These are phyloP conservation scores for Hirsutella thompsonii DNA, from an alignment of 2,329 filamentous ascomycete species.

Conservation along the genomic window DNA sequence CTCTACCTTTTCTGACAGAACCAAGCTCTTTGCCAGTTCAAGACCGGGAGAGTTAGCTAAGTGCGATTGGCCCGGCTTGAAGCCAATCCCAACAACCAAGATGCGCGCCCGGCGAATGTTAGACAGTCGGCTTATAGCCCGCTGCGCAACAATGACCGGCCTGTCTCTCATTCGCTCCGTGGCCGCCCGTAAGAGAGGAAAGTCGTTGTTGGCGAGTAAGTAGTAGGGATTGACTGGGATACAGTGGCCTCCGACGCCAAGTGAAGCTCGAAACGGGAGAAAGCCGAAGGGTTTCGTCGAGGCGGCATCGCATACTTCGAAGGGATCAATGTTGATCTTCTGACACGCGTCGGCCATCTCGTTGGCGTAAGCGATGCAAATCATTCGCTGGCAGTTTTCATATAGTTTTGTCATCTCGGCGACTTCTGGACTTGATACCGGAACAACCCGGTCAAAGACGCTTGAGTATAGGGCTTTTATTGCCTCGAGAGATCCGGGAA, in stretches of 20 bases:
- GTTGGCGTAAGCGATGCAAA: slow-evolving; percentile 40
- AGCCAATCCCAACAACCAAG: slow-evolving; percentile 34
- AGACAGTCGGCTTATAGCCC: slow-evolving; percentile 17
- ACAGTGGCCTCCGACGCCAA: slow-evolving; percentile 42
- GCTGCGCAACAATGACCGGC: slow-evolving; percentile 24
- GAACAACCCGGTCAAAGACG: slow-evolving; percentile 33
- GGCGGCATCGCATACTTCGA: slow-evolving; percentile 35
- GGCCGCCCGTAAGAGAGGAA: slow-evolving; percentile 32
- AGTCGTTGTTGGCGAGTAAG: slow-evolving; percentile 30
- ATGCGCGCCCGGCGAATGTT: slow-evolving; percentile 14
- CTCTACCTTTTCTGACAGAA: slow-evolving; percentile 22
- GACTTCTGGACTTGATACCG: slow-evolving; percentile 37
- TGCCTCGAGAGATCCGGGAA: slow-evolving; percentile 27
- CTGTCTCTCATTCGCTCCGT: slow-evolving; percentile 29
- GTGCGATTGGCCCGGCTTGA: slow-evolving; percentile 35
- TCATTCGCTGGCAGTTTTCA: slow-evolving; percentile 44
- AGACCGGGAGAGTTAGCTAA: slow-evolving; percentile 34
- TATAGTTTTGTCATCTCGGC: slow-evolving; percentile 47
- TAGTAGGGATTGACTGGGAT: slow-evolving; percentile 44
- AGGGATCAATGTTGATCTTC: slow-evolving; percentile 31
- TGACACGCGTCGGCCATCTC: slow-evolving; percentile 42
- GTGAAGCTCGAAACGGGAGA: slow-evolving; percentile 29
- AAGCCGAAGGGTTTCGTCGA: slow-evolving; percentile 41
- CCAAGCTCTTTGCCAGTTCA: slow-evolving; percentile 24
- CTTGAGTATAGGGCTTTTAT: slow-evolving; percentile 31